A percentile compares a stretch with the other conserved stretches of the same genome.
phyloP scores from a whole-genome alignment of 441 rosid genomes.

The Arabidopsis hybrid region DNA sequence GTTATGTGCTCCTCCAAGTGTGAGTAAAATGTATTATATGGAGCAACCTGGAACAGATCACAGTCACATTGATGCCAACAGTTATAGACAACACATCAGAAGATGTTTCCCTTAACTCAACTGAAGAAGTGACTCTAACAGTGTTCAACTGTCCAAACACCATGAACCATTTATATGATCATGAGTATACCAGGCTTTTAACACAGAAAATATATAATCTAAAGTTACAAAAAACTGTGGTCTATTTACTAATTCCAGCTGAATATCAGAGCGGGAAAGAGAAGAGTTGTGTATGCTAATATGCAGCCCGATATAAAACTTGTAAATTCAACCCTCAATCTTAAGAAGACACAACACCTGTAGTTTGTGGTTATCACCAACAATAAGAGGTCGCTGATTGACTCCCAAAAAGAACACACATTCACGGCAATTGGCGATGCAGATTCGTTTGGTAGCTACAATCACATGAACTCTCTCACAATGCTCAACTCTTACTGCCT shows the following conservation, averaged over 20 bases:
- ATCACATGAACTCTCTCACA: slow-evolving; percentile 99
- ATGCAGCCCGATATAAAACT: not conserved
- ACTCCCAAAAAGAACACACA: slow-evolving; percentile 97
- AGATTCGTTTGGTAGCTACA: slow-evolving; percentile 83
- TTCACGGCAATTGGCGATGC: slow-evolving; percentile 97
- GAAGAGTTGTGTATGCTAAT: slow-evolving; percentile 2
- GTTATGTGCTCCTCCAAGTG: slow-evolving; percentile 92
- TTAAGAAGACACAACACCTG: slow-evolving; percentile 63
- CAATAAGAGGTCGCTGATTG: slow-evolving; percentile 93
- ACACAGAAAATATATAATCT: slow-evolving; percentile 5
- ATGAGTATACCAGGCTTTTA: slow-evolving; percentile 10
- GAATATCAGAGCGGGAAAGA: not conserved
- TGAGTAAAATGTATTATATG: slow-evolving; percentile 93
- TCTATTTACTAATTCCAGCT: slow-evolving; percentile 3
- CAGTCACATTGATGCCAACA: slow-evolving; percentile 27
- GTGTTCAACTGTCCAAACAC: slow-evolving; percentile 8
- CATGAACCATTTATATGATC: slow-evolving; percentile 25
- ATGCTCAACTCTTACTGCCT: slow-evolving; percentile 97
- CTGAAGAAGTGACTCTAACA: slow-evolving; percentile 16
- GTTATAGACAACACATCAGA: slow-evolving; percentile 1
- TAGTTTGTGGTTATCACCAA: slow-evolving; percentile 97
- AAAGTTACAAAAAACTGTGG: not conserved
- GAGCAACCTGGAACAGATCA: slow-evolving; percentile 77
- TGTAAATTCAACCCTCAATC: not conserved
- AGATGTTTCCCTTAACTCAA: slow-evolving; percentile 19